Evolutionary conservation across 2,329 filamentous ascomycete species (phyloP), one percentile per base, ranked within the genome.

Genomic region (Aspergillus sp.): DNA sequence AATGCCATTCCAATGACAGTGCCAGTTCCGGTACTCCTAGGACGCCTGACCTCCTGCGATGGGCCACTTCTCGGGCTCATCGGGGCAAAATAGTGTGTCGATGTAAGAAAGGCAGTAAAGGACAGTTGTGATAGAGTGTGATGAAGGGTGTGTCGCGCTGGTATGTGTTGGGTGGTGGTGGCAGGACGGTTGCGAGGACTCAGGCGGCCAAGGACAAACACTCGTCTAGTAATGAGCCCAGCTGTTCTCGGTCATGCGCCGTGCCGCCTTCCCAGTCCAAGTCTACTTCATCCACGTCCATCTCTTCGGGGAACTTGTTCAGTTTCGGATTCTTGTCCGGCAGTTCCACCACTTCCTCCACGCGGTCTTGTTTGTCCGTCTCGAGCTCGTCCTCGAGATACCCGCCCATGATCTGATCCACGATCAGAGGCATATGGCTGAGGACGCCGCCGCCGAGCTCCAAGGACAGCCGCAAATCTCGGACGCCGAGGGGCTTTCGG

Each of bases 331-430:
- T 49, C 24, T 70, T 51, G 49, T 55, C 42, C 3, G 41, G 36
- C n/a, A 60, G 56, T 19, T 52, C 50, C 35, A 56, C 52, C 3
- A 57, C 55, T 13, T 65, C 64, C 26, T 68, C 66, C 2, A 62
- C 30, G 7, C 66, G 66, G 50, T 68, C 69, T 53, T 70, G 66
- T 16, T 65, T 69, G 53, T 73, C 70, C 4, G 65, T 67, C 53
- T 90, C 88, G 13, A 90, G 76, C 67, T 91, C 88, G 50, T 87
- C 87, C 65, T 94, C 90, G 30, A 88, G 79, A 64, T 89, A 91
- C 5, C 82, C 81, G 55, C 85, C 82, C 62, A 86, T 76, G 43
- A 96, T 83, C 49, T 84, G 80, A 40, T 88, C 85, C 24, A 84
- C 81, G 35, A 95, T 77, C 20, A 90, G 79, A 0, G 89, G 90